Evolutionary conservation across 495 filamentous ascomycete species (phyloP).

Genomic region (Penicillium chermesinum): DNA sequence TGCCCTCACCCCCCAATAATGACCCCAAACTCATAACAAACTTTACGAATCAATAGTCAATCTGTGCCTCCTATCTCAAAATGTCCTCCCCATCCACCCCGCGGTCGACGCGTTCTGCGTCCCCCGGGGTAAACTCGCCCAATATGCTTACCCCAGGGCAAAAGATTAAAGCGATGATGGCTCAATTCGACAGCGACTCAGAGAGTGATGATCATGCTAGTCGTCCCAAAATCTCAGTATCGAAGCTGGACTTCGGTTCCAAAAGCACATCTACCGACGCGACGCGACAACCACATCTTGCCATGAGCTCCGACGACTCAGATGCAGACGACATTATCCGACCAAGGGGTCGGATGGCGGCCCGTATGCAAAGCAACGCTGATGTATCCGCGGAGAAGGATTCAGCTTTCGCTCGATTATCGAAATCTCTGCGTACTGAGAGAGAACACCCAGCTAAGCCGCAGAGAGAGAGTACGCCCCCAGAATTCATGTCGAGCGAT

Average conservation of each 20-base stretch:
- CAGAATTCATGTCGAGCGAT: conserved; percentile 18
- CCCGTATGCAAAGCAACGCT: conserved; percentile 51
- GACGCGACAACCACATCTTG: conserved; percentile 4
- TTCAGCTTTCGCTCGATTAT: conserved; percentile 35
- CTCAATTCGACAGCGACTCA: conserved; percentile 53
- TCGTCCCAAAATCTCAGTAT: conserved; percentile 11
- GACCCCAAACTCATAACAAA: neutral
- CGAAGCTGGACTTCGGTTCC: conserved; percentile 22
- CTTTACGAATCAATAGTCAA: neutral
- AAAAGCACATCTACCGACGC: conserved; percentile 8
- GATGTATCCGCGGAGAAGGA: conserved; percentile 10
- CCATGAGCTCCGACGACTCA: conserved; percentile 9
- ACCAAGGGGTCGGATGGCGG: conserved; percentile 67
- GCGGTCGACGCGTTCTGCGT: conserved; percentile 39
- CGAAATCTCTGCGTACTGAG: conserved; percentile 22
- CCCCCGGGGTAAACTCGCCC: conserved; percentile 27
- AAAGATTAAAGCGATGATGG: conserved; percentile 67
- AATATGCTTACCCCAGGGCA: conserved; percentile 58
- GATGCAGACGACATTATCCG: conserved; percentile 46
- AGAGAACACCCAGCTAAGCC: conserved; percentile 15
- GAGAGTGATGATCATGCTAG: conserved; percentile 44
- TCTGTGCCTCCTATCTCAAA: neutral
- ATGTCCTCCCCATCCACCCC: conserved; percentile 44
- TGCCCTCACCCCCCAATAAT: conserved; percentile 9
- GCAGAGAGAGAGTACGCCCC: conserved; percentile 8